A percentile compares a stretch with the other conserved stretches of the same genome.
Conservation (phyloP, 2,329 filamentous ascomycete species). For the Penicillium sp. region DNA sequence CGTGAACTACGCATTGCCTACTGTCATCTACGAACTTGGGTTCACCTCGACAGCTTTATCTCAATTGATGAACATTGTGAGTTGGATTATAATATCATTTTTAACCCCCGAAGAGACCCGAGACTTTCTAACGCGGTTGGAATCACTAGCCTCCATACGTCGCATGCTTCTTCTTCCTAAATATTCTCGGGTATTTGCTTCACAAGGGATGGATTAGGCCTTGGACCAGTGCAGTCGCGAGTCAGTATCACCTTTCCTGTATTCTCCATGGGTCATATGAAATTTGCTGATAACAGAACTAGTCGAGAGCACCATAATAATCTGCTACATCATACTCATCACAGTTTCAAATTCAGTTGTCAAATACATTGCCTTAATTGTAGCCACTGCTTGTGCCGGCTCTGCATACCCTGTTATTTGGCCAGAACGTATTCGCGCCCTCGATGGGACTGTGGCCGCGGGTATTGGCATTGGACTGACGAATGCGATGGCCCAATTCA, state of each 20-base stretch:
- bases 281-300: conserved; percentile 14
- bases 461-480: conserved; percentile 49
- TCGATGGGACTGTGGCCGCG: conserved; percentile 46
- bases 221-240: conserved; percentile 45
- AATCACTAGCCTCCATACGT: conserved; percentile 41
- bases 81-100: not conserved
- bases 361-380: conserved; percentile 43
- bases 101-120: not conserved
- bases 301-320: conserved; percentile 42
- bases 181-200: conserved; percentile 38
- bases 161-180: conserved; percentile 44
- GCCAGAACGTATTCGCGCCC: conserved; percentile 49
- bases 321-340: conserved; percentile 47
- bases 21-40: conserved; percentile 50
- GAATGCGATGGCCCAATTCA: conserved; percentile 50
- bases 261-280: not conserved
- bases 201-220: conserved; percentile 43
- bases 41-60: conserved; percentile 48
- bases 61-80: conserved; percentile 50
- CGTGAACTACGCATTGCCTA: conserved; percentile 46
- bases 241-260: conserved; percentile 28
- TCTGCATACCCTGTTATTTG: conserved; percentile 51
- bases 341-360: conserved; percentile 39
- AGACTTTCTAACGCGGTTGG: not conserved
- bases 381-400: conserved; percentile 42